Conservation (phyloP, 768 basidiomycete species). For the Phanerochaete carnosa region DNA sequence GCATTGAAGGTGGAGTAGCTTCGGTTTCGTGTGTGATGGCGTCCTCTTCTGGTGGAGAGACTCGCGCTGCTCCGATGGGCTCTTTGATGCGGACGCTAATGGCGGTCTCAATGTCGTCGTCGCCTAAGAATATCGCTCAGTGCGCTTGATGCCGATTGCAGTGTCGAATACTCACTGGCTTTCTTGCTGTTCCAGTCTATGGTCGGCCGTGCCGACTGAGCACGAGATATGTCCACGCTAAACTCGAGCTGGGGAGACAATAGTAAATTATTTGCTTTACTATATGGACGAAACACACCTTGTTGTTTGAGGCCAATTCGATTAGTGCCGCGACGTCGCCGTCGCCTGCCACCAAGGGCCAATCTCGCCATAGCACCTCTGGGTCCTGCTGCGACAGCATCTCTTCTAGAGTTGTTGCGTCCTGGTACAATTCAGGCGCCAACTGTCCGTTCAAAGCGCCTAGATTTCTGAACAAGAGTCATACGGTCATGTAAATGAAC, state of each 20-base stretch:
- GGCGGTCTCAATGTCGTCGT: conserved; percentile 77
- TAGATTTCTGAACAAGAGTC: conserved; percentile 53
- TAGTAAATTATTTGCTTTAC: not conserved
- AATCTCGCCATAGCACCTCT: conserved; percentile 52
- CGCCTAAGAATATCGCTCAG: conserved; percentile 45
- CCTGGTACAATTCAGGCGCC: conserved; percentile 62
- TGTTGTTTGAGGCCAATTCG: conserved; percentile 78
- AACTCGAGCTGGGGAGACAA: conserved; percentile 58
- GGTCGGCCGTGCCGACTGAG: conserved; percentile 49
- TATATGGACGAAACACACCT: conserved; percentile 39
- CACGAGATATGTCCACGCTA: conserved; percentile 59
- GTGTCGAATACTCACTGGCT: conserved; percentile 50
- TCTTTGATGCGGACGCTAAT: conserved; percentile 46
- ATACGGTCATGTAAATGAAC: not conserved
- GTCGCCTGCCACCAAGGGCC: conserved; percentile 77
- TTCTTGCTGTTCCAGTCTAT: conserved; percentile 90
- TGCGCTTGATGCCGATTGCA: not conserved
- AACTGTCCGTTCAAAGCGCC: conserved; percentile 64
- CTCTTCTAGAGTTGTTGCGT: conserved; percentile 64
- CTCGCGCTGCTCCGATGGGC: not conserved
- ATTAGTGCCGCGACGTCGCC: conserved; percentile 78
- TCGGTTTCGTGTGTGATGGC: not conserved
- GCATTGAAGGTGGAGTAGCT: not conserved
- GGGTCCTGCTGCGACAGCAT: conserved; percentile 41
- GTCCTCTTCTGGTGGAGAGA: not conserved